Evolutionary conservation across 805 yeast genomes (phyloP), one percentile per base, ranked within the genome.

Genomic region (Hanseniaspora meyeri): DNA sequence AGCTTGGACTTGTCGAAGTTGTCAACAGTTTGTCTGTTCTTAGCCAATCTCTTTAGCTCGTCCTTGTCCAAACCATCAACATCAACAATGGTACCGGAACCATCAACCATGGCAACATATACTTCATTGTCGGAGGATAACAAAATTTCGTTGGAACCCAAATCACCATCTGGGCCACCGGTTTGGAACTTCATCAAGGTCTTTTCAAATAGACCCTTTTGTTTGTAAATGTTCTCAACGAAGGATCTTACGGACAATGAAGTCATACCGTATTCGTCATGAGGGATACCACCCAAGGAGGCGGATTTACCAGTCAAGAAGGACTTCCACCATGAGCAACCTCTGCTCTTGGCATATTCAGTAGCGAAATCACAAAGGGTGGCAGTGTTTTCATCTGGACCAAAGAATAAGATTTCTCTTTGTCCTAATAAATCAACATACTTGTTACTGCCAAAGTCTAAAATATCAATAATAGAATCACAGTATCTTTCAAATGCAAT

Each of bases 301-400:
- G 95, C 95, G 45, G 89, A 80, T 73, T 93, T 93, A 63, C 98
- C 98, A 36, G 98, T 91, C 71, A 93, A 84, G 76, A 91, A 91
- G 1, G 97, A 91, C 72, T 88, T 91, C 98, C 98, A 91, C 89
- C 96, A 88, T 53, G 89, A 85, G 49, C 97, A 96, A 60, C 95
- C 95, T 71, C 98, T 83, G 57, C 74, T 71, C 65, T 85, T 81
- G 31, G 98, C 97, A 68, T 91, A 97, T 62, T 82, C 72, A 29
- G 97, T 93, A 11, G 98, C 97, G 97, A 97, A 91, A 70, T 93
- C 90, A 53, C 89, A 95, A 65, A 86, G 83, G 27, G 84, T 85
- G 20, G 98, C 97, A 54, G 97, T 90, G 69, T 95, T 95, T 76
- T 91, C 98, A 73, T 91, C 98, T n/a, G 98, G 98, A 56, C 98